Evolutionary conservation across 768 basidiomycete species (phyloP), one percentile per base, ranked within the genome.

Genomic region (Macrolepiota dolichaula): DNA sequence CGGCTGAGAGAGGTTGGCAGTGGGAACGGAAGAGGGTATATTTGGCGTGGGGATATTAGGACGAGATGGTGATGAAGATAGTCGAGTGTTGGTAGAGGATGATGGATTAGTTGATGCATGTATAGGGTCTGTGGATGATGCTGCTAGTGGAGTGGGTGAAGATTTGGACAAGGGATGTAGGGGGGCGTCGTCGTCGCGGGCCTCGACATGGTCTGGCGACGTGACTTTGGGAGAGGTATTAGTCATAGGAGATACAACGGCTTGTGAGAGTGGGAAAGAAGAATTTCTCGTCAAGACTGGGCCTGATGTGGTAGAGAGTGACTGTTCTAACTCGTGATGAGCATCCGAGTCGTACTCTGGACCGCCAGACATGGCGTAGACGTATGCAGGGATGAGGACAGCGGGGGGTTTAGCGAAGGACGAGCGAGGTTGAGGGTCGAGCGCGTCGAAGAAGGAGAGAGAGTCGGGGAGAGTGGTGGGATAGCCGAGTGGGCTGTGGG

Each of bases 11-110:
- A 49, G 10, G 47, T 12, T 49, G 47, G 47, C 11, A n/a, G 49
- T 58, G 57, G 47, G 57, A 58, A 38, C 7, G 24, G 57, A 22
- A n/a, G 55, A 22, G 12, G 47, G 50, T 58, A 58, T 58, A 58
- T 51, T 58, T 58, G 57, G 57, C 22, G 22, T 10, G 36, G 57
- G 24, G 35, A 36, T 51, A 36, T 38, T 27, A 25, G 42, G 15
- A 13, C 15, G 40, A 24, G 42, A 29, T n/a, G 42, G 25, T 38
- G 49, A 42, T 42, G 55, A 2, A 44, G 40, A 42, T 55, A 42
- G 13, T 10, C 24, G 38, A 7, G 38, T 19, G 27, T 32, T 47
- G 55, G 55, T 29, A 36, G 29, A 13, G 55, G 55, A 44, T 57
- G 55, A 49, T 49, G 55, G 55, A 25, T 35, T 13, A 12, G 11